phyloP scores from a whole-genome alignment of 768 basidiomycete genomes.

The Lentinula detonsa region DNA sequence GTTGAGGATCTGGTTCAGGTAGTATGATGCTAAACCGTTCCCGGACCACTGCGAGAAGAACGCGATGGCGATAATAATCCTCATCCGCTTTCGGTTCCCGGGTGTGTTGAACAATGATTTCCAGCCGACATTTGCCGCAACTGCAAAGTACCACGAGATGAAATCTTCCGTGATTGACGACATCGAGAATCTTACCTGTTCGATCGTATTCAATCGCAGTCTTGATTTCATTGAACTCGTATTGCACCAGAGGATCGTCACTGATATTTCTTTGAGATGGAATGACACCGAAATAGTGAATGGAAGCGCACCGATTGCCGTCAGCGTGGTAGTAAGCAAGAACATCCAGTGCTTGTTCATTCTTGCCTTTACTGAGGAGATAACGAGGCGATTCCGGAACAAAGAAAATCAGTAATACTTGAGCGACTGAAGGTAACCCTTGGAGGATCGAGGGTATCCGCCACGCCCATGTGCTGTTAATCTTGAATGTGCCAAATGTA shows the following conservation, averaged over 20 bases:
- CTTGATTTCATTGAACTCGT: slow-evolving; percentile 80
- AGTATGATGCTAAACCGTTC: slow-evolving; percentile 80
- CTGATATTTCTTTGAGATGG: slow-evolving; percentile 17
- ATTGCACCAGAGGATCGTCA: slow-evolving; percentile 60
- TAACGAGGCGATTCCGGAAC: slow-evolving; percentile 83
- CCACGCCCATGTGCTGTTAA: slow-evolving; percentile 71
- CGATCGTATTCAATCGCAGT: slow-evolving; percentile 68
- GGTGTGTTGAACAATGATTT: slow-evolving; percentile 56
- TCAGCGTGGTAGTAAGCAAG: slow-evolving; percentile 84
- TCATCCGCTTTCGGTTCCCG: slow-evolving; percentile 73
- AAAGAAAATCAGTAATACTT: slow-evolving; percentile 61
- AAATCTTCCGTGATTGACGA: too few species aligned
- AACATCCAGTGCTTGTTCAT: slow-evolving; percentile 58
- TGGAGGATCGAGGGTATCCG: slow-evolving; percentile 75
- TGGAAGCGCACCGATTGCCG: slow-evolving; percentile 46
- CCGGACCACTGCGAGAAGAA: slow-evolving; percentile 88
- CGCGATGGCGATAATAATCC: slow-evolving; percentile 70
- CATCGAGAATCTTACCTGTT: slow-evolving; percentile 16
- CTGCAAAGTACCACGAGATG: slow-evolving; percentile 14
- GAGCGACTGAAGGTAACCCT: slow-evolving; percentile 60
- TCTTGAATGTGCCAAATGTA: slow-evolving; percentile 75
- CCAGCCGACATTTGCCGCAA: slow-evolving; percentile 59
- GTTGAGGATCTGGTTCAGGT: slow-evolving; percentile 68
- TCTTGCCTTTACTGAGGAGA: slow-evolving; percentile 69
- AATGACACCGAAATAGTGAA: neutral